Base-by-base conservation (phyloP, 78 protist genomes). In the Dictyostelium discoideum region DNA sequence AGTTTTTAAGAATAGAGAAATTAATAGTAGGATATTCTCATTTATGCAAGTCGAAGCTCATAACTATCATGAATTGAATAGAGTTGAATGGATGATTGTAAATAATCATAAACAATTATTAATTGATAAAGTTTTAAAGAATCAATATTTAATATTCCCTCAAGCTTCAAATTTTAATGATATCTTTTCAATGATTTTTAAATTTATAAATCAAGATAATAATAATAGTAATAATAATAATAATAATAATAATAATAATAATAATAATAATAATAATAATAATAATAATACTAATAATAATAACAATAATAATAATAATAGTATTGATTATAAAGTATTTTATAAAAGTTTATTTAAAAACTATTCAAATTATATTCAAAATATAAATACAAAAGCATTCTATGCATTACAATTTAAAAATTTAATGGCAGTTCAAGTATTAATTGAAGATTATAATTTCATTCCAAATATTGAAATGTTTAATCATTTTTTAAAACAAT, bases 401-500 rank as follows among this genome's bases (percentile, higher is more conserved):
- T 69, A 69, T 24, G 77, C 77, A 69, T 69, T 69, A 26, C 37
- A 60, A 60, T 60, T 18, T 60, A 60, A 20, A 60, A 60, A 60
- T 69, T n/a, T 69, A 26, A 69, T 9, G 0, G 77, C 77, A 9
- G 77, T 69, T 69, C 77, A 69, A 26, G 40, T 69, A 26, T 69
- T 69, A 26, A 69, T 69, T 69, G 77, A 69, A 69, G 77, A 69
- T 69, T 69, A 4, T 29, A 69, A 69, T 69, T 69, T 26, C 37
- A 29, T 26, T 69, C 77, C 77, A 69, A 69, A 29, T 69, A 69
- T 69, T 29, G 39, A 69, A 11, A n/a, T 26, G 6, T 69, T 69
- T 69, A 26, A 69, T 69, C 77, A 69, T 26, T 69, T 69, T 29
- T 69, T 69, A 69, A 69, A 69, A 24, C 77, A 69, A 69, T 69